These are phyloP conservation scores for Globisporangium iwayamae DNA, from an alignment of 352 stramenopile species.

Conservation along the genomic window DNA sequence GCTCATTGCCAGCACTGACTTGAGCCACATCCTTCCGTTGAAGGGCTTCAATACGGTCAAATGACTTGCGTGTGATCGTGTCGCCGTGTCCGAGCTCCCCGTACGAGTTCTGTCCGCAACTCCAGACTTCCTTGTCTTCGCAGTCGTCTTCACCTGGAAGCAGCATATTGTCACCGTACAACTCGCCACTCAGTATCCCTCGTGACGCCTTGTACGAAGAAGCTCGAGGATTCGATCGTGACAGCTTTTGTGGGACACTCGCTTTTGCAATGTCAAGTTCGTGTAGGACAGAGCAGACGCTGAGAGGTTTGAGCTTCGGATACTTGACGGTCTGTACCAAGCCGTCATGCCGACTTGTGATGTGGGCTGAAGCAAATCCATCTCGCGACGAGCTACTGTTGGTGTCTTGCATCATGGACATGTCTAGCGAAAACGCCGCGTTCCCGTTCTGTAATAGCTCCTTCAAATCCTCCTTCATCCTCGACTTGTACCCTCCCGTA, in stretches of 20 bases:
- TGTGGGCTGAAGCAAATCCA: not conserved
- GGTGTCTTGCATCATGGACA: conserved; percentile 25
- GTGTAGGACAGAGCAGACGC: conserved; percentile 33
- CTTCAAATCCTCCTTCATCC: conserved; percentile 38
- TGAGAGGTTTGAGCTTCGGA: conserved; percentile 48
- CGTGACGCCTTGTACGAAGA: not conserved
- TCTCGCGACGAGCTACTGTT: conserved; percentile 18
- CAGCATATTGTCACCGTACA: not conserved
- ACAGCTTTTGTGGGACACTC: not conserved
- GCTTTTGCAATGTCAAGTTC: conserved; percentile 40
- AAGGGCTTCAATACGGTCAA: conserved; percentile 68
- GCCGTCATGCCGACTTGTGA: conserved; percentile 21
- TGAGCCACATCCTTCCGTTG: conserved; percentile 79
- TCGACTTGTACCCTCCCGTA: conserved; percentile 23
- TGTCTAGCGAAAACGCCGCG: conserved; percentile 31
- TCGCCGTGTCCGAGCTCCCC: conserved; percentile 92
- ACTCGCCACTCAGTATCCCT: not conserved
- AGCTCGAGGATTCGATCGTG: not conserved
- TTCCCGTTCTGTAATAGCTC: conserved; percentile 26
- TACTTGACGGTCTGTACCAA: conserved; percentile 24
- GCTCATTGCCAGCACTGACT: conserved; percentile 91
- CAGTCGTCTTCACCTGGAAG: conserved; percentile 27
- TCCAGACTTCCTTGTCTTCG: conserved; percentile 89
- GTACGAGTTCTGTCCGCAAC: conserved; percentile 93
- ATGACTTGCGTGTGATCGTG: conserved; percentile 77